Base-by-base conservation (phyloP, 129 eudicot genomes). In the Daucus carota region DNA sequence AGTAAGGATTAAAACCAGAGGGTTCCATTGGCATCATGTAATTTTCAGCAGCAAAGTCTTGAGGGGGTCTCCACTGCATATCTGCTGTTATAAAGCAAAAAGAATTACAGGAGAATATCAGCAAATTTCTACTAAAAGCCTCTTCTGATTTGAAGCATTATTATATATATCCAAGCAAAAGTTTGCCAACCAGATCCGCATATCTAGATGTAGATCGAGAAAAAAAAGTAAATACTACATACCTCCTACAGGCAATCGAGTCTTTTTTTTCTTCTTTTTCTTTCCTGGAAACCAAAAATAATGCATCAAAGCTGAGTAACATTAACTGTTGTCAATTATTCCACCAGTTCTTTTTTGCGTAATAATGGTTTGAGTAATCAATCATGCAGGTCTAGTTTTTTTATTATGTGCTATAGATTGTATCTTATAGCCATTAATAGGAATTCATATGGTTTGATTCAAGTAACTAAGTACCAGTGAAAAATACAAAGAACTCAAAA, bases 181-280 rank as follows among this genome's bases (percentile, higher is more conserved):
- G 38, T 24, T 28, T 11, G 26, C 47, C 10, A 32, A 41, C 38
- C 0, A 75, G 45, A 83, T 29, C 75, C 69, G 38, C 14, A 38
- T 8, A 34, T 36, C n/a, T 6, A 31, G 6, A 38, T 69, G 29
- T 67, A 38, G 60, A 33, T 38, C 17, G 45, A 10, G 16, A 72
- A 66, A 74, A n/a, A 14, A 41, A 62, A 59, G 70, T 16, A 40
- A 41, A 76, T 66, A 69, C 12, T 40, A 44, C 68, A 63, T 91
- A 91, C 98, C 96, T 83, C 73, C 87, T 26, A 76, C 62, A 76
- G 93, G 90, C 84, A 85, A 18, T 70, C 83, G 88, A 44, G 77
- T 77, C 79, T 87, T 91, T 86, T 91, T 94, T 92, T 95, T 95
- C 78, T 91, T 94, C 89, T 90, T 93, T 88, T 89, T 92, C 86